Evolutionary conservation across 257 asterid genomes (phyloP).

Genomic region (Solanum chiquidenum): DNA sequence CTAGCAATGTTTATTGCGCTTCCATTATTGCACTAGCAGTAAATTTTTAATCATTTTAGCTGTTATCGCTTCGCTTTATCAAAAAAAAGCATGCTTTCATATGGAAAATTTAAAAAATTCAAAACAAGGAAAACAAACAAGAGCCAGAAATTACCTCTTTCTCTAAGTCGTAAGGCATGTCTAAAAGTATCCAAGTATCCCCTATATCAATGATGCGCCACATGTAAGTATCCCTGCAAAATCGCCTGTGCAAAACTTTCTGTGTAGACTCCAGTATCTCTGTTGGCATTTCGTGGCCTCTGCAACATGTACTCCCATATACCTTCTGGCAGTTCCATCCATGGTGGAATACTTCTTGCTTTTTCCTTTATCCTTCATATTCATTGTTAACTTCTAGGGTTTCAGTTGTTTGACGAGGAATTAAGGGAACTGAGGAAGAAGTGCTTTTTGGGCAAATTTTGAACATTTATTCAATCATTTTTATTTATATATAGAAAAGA

Average conservation of each 20-base stretch:
- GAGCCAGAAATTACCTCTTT: conserved; percentile 15
- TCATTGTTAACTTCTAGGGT: background rate
- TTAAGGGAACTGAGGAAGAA: too few relatives aligned
- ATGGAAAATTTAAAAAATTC: background rate
- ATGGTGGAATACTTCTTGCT: background rate
- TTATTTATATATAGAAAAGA: too few relatives aligned
- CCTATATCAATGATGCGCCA: too few relatives aligned
- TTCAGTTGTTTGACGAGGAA: too few relatives aligned
- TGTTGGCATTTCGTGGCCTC: background rate
- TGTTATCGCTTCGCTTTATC: background rate
- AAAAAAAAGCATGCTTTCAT: background rate
- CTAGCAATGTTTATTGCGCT: background rate
- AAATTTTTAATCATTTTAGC: background rate
- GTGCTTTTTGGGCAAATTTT: too few relatives aligned
- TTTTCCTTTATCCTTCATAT: too few relatives aligned
- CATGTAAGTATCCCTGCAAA: background rate
- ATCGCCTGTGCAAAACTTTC: background rate
- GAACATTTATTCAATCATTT: too few relatives aligned
- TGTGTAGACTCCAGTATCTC: background rate
- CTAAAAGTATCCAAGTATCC: background rate
- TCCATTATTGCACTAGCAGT: background rate
- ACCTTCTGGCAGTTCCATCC: background rate
- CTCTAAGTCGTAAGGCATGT: too few relatives aligned
- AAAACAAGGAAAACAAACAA: background rate
- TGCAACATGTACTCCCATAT: background rate